Conservation (phyloP, 208 protist genomes). For the Crithidia bombi region DNA sequence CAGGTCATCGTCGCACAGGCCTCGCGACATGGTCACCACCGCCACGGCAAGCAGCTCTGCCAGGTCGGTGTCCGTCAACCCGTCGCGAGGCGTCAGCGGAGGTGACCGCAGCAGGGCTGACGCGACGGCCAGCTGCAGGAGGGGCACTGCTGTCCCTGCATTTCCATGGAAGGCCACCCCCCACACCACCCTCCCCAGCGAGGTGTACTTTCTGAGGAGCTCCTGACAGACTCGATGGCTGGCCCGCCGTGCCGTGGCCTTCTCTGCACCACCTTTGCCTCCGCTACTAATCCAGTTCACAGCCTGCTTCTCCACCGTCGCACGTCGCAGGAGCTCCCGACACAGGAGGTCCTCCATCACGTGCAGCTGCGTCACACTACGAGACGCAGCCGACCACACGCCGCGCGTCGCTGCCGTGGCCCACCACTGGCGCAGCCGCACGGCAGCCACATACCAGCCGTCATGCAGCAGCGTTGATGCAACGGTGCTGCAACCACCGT, state of each 20-base stretch:
- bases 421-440: constrained; percentile 25
- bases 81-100: too few relatives aligned
- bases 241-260: too few relatives aligned
- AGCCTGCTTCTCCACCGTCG: background rate
- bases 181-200: background rate
- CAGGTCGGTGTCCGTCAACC: background rate
- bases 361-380: constrained; percentile 10
- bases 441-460: background rate
- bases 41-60: background rate
- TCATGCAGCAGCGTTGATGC: background rate
- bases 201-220: background rate
- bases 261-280: background rate
- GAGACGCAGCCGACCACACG: too few relatives aligned
- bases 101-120: constrained; percentile 1
- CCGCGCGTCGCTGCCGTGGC: background rate
- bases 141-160: background rate
- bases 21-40: too few relatives aligned
- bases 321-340: background rate
- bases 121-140: constrained; percentile 1
- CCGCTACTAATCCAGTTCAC: background rate
- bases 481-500: background rate
- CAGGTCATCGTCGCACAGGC: too few relatives aligned
- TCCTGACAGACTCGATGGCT: too few relatives aligned
- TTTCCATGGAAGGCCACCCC: too few relatives aligned
- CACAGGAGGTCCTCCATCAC: constrained; percentile 26